Evolutionary conservation across 176 grass and related monocot species (phyloP), one percentile per base, ranked within the genome.

Genomic region (Carex pumila): DNA sequence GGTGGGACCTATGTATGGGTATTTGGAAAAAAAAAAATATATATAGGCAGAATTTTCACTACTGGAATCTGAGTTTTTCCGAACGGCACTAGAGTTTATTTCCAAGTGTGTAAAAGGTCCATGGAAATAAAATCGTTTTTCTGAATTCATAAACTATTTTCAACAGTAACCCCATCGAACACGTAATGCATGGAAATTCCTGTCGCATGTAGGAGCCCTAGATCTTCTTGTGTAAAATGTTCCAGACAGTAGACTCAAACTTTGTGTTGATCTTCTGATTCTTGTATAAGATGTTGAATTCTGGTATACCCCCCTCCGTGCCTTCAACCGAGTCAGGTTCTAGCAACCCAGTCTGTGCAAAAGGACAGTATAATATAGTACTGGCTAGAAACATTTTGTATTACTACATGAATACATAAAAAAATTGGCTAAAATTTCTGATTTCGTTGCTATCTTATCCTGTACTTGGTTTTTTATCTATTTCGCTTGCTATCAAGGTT

Each of bases 261-360:
- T 91, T 94, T 1, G 92, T 92, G 67, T 90, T 97, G n/a, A 97
- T 92, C 79, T 94, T 94, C 66, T 97, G 95, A 83, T 92, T 92
- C 65, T 97, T 97, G 82, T 94, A 91, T 30, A 92, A 97, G 59
- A 97, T 92, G 85, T 97, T 94, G 72, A 97, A 97, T 90, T 97
- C 90, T 85, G 95, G 95, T 80, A 97, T 97, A 84, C 94, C 95
- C 80, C 90, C 75, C 13, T 90, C 89, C 2, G 87, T 86, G 61
- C 80, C 92, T 88, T 94, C 95, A 55, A 97, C 87, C 5, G 84
- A 78, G 76, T 97, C 95, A 3, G 95, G 90, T 75, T 91, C 89
- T 84, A 94, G 87, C 65, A 91, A 73, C 41, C 95, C 92, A 62
- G 95, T 92, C 94, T 94, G 74, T 78, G 30, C 32, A 84, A 61